These are phyloP conservation scores for Cryptococcus depauperatus DNA, from an alignment of 1,284 basidiomycete species.

Conservation along the genomic window DNA sequence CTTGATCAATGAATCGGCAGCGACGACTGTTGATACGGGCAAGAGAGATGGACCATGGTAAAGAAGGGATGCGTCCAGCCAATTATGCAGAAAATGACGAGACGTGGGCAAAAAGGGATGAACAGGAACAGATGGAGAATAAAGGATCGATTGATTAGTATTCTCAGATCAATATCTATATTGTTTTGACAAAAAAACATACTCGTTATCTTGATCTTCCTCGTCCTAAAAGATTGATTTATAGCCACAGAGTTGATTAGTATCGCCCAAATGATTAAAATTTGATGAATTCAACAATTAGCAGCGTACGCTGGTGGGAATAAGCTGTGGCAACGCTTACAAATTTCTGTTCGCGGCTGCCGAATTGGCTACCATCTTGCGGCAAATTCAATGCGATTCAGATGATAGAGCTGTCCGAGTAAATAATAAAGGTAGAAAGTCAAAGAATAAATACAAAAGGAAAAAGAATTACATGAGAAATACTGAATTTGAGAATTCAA, in stretches of 20 bases:
- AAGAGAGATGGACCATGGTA: not conserved
- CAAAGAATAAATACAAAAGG: too few species aligned
- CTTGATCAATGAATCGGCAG: constrained; percentile 79
- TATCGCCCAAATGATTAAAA: too few species aligned
- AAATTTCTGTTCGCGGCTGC: constrained; percentile 14
- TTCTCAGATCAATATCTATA: too few species aligned
- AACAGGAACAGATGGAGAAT: constrained; percentile 1
- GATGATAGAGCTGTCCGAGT: too few species aligned
- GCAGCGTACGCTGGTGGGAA: constrained; percentile 3
- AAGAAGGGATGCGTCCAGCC: not conserved
- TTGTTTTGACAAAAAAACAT: constrained; percentile 11
- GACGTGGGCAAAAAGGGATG: constrained; percentile 1
- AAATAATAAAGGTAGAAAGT: too few species aligned
- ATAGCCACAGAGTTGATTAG: too few species aligned
- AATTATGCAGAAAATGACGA: not conserved
- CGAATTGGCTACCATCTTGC: constrained; percentile 14
- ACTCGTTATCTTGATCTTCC: constrained; percentile 31
- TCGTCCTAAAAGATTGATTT: constrained; percentile 13
- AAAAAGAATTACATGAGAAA: too few species aligned
- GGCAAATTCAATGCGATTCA: too few species aligned
- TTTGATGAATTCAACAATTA: too few species aligned
- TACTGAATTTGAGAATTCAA: too few species aligned
- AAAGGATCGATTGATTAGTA: constrained; percentile 1
- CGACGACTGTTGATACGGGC: constrained; percentile 59
- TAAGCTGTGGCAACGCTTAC: constrained; percentile 6